phyloP scores from a whole-genome alignment of 2,329 filamentous ascomycete genomes.

The Neofusicoccum ribis region DNA sequence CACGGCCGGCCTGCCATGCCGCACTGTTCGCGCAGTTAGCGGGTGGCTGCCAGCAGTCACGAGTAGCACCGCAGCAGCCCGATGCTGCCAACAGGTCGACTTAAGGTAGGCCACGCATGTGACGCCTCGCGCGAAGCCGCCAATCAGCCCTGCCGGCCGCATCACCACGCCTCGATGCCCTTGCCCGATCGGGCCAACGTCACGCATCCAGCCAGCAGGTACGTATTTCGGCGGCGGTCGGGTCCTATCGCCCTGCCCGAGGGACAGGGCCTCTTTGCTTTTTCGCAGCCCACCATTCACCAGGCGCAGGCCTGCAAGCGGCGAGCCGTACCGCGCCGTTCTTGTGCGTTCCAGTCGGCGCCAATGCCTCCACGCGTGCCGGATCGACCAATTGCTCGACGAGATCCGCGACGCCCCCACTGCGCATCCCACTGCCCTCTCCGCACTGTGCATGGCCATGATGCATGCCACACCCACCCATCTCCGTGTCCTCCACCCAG shows the following conservation, averaged over 20 bases:
- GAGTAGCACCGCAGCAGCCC: neutral
- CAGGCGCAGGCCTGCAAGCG: neutral
- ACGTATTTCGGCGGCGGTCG: neutral
- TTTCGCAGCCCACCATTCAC: neutral
- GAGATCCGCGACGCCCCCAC: neutral
- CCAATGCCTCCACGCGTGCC: neutral
- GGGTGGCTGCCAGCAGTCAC: neutral
- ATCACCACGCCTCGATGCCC: neutral
- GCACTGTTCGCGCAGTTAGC: constrained; percentile 3
- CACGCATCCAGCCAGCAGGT: neutral
- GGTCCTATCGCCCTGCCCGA: constrained; percentile 3
- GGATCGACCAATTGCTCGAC: constrained; percentile 4
- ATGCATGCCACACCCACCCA: neutral
- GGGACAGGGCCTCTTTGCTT: neutral
- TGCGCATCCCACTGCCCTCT: neutral
- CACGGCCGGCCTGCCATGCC: neutral
- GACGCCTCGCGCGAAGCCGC: neutral
- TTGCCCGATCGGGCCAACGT: neutral
- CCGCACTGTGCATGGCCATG: neutral
- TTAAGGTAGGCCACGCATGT: constrained; percentile 6
- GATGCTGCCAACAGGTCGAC: neutral
- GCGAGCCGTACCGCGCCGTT: constrained; percentile 12
- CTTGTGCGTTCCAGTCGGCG: neutral
- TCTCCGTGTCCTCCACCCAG: neutral
- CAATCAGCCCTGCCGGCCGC: neutral